phyloP scores from a whole-genome alignment of 148 eudicot genomes.

The Arbutus unedo region DNA sequence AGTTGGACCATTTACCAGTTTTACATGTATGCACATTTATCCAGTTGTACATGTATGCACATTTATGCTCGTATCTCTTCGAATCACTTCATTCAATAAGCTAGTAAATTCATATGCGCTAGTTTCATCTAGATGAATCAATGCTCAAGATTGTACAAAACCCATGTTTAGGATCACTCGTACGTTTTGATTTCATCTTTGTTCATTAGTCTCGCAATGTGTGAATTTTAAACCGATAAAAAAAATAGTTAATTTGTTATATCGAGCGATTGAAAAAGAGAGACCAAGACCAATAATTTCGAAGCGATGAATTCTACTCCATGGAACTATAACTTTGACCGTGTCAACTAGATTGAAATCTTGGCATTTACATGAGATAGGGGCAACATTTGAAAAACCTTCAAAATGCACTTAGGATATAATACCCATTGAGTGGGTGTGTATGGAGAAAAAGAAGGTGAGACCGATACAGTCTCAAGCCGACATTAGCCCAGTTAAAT shows the following conservation, averaged over 20 bases:
- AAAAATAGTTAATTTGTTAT: neutral
- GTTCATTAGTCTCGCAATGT: neutral
- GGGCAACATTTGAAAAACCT: neutral
- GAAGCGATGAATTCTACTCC: too few relatives aligned
- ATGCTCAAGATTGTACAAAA: neutral
- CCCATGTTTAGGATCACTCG: neutral
- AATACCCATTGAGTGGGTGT: neutral
- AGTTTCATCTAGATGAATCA: neutral
- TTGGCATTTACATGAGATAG: conserved; percentile 15
- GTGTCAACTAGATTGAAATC: neutral
- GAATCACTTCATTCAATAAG: neutral
- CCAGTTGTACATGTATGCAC: neutral
- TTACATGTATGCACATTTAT: neutral
- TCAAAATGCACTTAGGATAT: conserved; percentile 13
- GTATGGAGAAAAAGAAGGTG: neutral
- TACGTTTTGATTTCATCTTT: too few relatives aligned
- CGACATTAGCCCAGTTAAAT: too few relatives aligned
- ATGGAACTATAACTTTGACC: too few relatives aligned
- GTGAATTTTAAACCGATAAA: neutral
- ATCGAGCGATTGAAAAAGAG: neutral
- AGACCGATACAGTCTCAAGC: too few relatives aligned
- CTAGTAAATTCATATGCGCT: neutral
- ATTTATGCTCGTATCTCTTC: neutral
- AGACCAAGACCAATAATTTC: too few relatives aligned
- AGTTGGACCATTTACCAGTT: neutral